Conservation (phyloP, 2,329 filamentous ascomycete genomes). For the Daldinia sp. region DNA sequence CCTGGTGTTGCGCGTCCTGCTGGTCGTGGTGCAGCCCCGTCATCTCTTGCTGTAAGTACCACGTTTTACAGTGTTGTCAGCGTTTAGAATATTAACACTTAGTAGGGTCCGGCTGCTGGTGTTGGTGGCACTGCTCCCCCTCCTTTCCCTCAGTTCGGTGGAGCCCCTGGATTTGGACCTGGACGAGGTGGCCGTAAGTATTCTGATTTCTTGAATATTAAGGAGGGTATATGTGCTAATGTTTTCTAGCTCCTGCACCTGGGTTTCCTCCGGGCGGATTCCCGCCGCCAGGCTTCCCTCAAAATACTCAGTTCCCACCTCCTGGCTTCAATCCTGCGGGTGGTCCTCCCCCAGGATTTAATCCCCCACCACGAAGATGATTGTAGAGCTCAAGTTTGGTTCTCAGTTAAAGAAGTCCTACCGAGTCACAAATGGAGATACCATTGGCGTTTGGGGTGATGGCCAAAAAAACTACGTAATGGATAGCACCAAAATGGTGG, state of each 20-base stretch:
- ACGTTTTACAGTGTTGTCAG: background rate
- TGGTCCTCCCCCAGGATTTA: constrained; percentile 75
- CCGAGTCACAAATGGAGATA: constrained; percentile 43
- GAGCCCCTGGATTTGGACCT: constrained; percentile 61
- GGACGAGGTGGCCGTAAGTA: constrained; percentile 69
- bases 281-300: constrained; percentile 60
- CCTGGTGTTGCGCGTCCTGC: constrained; percentile 92
- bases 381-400: constrained; percentile 30
- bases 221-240: constrained; percentile 35
- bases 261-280: constrained; percentile 56
- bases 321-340: constrained; percentile 65
- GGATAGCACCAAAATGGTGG: constrained; percentile 43
- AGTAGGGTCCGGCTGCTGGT: constrained; percentile 82
- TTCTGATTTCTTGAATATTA: constrained; percentile 11
- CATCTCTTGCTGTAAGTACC: constrained; percentile 79
- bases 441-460: constrained; percentile 52
- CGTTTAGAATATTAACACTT: constrained; percentile 43
- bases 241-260: constrained; percentile 46
- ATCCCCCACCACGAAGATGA: constrained; percentile 75
- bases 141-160: constrained; percentile 66
- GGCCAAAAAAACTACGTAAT: constrained; percentile 37
- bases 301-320: constrained; percentile 60
- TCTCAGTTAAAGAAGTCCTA: constrained; percentile 29
- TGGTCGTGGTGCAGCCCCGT: constrained; percentile 80
- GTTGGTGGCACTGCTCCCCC: constrained; percentile 78